A percentile compares a stretch with the other conserved stretches of the same genome.
phyloP scores from a whole-genome alignment of 2,329 filamentous ascomycete species.

The Penicillium sp. region DNA sequence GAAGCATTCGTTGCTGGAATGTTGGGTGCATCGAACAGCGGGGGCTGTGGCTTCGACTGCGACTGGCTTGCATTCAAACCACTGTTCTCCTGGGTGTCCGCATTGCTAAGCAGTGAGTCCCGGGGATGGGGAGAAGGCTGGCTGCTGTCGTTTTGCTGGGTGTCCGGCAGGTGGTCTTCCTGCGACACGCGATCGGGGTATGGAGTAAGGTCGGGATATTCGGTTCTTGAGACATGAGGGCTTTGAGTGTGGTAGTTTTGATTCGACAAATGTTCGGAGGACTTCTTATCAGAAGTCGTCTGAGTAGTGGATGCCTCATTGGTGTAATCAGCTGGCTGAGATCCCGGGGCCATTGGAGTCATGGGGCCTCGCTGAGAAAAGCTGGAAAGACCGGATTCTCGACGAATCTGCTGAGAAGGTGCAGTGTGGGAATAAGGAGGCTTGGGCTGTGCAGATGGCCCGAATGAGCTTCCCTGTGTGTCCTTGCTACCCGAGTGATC shows the following conservation, averaged over 20 bases:
- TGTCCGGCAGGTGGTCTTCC: constrained; percentile 62
- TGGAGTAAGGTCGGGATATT: constrained; percentile 54
- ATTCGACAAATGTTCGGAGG: constrained; percentile 69
- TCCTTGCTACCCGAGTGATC: constrained; percentile 39
- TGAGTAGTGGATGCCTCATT: constrained; percentile 91
- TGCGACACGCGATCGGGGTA: constrained; percentile 51
- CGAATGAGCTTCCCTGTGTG: constrained; percentile 48
- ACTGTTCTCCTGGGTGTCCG: constrained; percentile 26
- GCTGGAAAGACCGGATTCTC: constrained; percentile 45
- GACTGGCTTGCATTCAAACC: constrained; percentile 35
- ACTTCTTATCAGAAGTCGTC: constrained; percentile 77
- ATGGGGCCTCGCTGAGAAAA: constrained; percentile 51
- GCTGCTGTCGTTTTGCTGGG: constrained; percentile 51
- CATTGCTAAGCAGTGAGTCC: constrained; percentile 21
- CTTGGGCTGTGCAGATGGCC: constrained; percentile 49
- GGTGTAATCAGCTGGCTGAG: constrained; percentile 60
- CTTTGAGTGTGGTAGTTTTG: constrained; percentile 68
- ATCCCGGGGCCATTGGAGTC: constrained; percentile 58
- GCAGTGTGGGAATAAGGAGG: constrained; percentile 46
- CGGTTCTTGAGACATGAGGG: constrained; percentile 43
- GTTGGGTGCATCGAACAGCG: constrained; percentile 37
- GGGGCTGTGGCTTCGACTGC: constrained; percentile 37
- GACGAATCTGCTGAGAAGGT: constrained; percentile 44
- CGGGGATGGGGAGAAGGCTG: constrained; percentile 30
- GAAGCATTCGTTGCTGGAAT: constrained; percentile 23